Evolutionary conservation across 164 flowering plant species (phyloP).

Genomic region (Vitis cinerea): DNA sequence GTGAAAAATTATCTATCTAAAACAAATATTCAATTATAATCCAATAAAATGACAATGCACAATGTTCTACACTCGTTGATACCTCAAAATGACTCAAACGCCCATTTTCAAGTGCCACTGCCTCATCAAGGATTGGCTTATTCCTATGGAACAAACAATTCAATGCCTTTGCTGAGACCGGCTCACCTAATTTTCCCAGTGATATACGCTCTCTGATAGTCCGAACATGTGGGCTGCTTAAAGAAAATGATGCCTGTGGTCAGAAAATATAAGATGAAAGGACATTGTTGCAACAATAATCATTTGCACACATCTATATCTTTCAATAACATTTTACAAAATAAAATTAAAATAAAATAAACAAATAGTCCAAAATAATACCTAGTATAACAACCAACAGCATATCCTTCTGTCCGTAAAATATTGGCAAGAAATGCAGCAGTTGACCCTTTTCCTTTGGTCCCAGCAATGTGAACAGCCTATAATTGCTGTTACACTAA

Average conservation of each 20-base stretch:
- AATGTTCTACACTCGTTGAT: conserved; percentile 7
- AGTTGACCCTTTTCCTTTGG: conserved; percentile 99
- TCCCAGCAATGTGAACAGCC: conserved; percentile 95
- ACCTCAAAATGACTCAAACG: conserved; percentile 92
- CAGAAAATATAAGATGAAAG: not conserved
- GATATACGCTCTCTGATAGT: conserved; percentile 83
- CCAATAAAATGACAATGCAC: not conserved
- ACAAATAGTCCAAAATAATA: conserved; percentile 13
- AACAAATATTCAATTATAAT: not conserved
- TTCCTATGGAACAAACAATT: conserved; percentile 50
- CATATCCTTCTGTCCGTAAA: conserved; percentile 76
- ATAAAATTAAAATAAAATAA: too few relatives aligned
- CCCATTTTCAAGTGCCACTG: conserved; percentile 61
- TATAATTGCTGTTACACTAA: conserved; percentile 24
- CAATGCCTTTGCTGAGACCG: conserved; percentile 55
- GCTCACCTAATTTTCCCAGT: conserved; percentile 60
- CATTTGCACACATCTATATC: not conserved
- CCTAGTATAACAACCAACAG: conserved; percentile 96
- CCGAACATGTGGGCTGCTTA: conserved; percentile 77
- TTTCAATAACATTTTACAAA: not conserved
- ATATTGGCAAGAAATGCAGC: conserved; percentile 84
- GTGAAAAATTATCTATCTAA: not conserved
- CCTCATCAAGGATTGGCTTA: conserved; percentile 50
- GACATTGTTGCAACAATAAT: not conserved
- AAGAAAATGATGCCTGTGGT: conserved; percentile 8